Conservation (phyloP, 2,329 filamentous ascomycete species). For the Penicillium nordicum region DNA sequence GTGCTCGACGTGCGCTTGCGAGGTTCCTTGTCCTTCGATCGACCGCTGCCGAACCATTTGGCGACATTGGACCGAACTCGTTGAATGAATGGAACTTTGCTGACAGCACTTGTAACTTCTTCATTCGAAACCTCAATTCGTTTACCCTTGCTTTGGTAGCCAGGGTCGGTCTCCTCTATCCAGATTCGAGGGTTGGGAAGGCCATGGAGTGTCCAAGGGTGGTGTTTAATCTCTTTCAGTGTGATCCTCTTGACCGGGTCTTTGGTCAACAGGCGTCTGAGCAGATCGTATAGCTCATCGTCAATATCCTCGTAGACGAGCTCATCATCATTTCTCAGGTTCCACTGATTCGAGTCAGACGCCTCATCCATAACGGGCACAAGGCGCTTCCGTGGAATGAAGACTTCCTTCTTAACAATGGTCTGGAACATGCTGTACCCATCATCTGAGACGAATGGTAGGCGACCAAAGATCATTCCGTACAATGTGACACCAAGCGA, state of each 20-base stretch:
- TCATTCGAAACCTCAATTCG: conserved; percentile 89
- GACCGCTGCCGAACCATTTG: conserved; percentile 55
- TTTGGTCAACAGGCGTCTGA: conserved; percentile 78
- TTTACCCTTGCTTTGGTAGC: conserved; percentile 70
- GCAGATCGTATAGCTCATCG: conserved; percentile 71
- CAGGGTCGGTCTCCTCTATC: conserved; percentile 93
- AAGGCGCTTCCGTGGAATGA: conserved; percentile 79
- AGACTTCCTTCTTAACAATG: conserved; percentile 89
- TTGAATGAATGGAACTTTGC: conserved; percentile 82
- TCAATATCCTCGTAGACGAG: conserved; percentile 83
- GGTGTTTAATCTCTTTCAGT: conserved; percentile 86
- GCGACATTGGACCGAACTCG: conserved; percentile 74
- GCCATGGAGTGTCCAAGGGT: conserved; percentile 83
- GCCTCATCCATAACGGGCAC: conserved; percentile 60
- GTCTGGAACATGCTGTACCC: conserved; percentile 88
- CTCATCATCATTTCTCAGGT: conserved; percentile 66
- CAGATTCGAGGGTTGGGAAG: conserved; percentile 71
- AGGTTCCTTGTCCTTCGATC: conserved; percentile 39
- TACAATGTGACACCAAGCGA: conserved; percentile 94
- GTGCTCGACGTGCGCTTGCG: conserved; percentile 54
- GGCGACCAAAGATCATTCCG: conserved; percentile 88
- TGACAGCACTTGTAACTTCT: conserved; percentile 85
- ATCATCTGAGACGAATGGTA: conserved; percentile 88
- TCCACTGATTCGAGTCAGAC: conserved; percentile 46
- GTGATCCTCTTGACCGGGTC: conserved; percentile 86